Base-by-base conservation (phyloP, 495 filamentous ascomycete genomes). In the Talaromyces borbonicus region DNA sequence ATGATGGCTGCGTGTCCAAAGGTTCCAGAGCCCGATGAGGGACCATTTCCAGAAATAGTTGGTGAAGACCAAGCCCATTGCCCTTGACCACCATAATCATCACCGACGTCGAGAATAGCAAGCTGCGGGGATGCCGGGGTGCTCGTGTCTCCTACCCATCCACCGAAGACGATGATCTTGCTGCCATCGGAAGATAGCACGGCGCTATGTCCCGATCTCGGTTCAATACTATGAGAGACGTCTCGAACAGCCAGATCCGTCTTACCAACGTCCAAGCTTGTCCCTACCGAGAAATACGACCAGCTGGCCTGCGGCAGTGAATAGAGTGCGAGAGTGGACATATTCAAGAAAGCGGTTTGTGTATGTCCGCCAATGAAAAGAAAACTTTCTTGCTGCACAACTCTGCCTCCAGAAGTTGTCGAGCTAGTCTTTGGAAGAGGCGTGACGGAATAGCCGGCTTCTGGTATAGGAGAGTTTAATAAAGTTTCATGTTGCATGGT, bases 301-400 rank as follows among this genome's bases (percentile, higher is more conserved):
- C 90, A 97, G 46, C 74, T 84, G 51, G 85, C 79, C 52, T 93
- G 81, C 3, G 90, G 90, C 14, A 94, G 67, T 20, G 78, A 87
- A 67, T 89, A 95, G 1, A 97, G 65, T 0, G 90, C 90, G 7
- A 90, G 75, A 48, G 87, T 84, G 25, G 84, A 88, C 84, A 93
- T 95, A 58, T 95, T 94, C 57, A 95, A 78, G 52, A 95, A 96
- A 0, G 87, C 90, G 11, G 67, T 54, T 50, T 78, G 68, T 0
- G 89, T 95, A 57, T 96, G 87, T 0, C 90, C 90, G 9, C 90
- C 90, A 31, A 96, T 66, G 11, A 97, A 64, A 5, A 96, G 78
- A 43, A 84, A 90, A 43, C 79, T 79, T 40, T 80, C 80, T 56
- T 87, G 79, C 54, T 83, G 78, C n/a, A 54, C 79, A 25, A 75